Conservation (phyloP, 306 rosid species). For the Hippophae tibetana region DNA sequence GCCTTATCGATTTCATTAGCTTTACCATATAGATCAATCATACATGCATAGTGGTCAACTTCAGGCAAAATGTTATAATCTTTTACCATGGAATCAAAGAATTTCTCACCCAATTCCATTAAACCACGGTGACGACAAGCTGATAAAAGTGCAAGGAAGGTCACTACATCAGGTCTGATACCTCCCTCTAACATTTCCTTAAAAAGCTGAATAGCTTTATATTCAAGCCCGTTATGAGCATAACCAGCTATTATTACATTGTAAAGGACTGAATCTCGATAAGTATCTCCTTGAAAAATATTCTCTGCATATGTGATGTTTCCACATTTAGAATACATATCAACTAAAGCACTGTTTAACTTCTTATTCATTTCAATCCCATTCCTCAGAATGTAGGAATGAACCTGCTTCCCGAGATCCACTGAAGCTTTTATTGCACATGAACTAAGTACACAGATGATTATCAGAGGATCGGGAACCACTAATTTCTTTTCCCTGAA, state of each 20-base stretch:
- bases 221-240: slow-evolving; percentile 64
- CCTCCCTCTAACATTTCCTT: slow-evolving; percentile 44
- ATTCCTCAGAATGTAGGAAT: slow-evolving; percentile 45
- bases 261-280: slow-evolving; percentile 44
- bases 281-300: slow-evolving; percentile 25
- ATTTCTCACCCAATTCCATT: slow-evolving; percentile 48
- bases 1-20: slow-evolving; percentile 54
- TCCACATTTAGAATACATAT: slow-evolving; percentile 87
- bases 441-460: slow-evolving; percentile 47
- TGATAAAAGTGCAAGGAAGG: slow-evolving; percentile 67
- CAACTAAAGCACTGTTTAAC: slow-evolving; percentile 51
- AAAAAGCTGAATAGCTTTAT: slow-evolving; percentile 48
- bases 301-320: slow-evolving; percentile 44
- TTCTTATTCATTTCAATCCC: slow-evolving; percentile 38
- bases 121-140: slow-evolving; percentile 62
- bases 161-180: slow-evolving; percentile 49
- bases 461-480: slow-evolving; percentile 40
- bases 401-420: slow-evolving; percentile 64
- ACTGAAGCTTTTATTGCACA: slow-evolving; percentile 63
- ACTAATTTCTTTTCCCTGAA: slow-evolving; percentile 25
- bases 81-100: slow-evolving; percentile 50
- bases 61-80: slow-evolving; percentile 46
- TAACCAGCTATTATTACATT: slow-evolving; percentile 73
- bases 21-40: slow-evolving; percentile 82
- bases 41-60: slow-evolving; percentile 63